Conservation (phyloP, 176 grass and related monocot species). For the Themeda triandra region DNA sequence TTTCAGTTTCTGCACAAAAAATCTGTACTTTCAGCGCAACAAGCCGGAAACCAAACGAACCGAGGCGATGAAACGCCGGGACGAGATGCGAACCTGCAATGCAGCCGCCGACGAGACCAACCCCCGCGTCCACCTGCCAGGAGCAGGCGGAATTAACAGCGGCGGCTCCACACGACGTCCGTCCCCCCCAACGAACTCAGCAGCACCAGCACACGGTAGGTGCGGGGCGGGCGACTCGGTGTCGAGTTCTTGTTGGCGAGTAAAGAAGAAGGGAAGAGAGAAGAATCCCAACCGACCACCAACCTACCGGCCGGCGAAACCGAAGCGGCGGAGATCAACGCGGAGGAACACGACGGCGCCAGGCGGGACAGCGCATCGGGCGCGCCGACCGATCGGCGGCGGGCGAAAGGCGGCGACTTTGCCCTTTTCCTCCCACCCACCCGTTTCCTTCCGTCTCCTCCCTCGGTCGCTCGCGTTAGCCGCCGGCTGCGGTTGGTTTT, state of each 20-base stretch:
- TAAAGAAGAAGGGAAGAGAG: background rate
- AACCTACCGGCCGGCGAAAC: slow-evolving; percentile 21
- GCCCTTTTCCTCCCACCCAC: background rate
- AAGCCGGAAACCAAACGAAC: background rate
- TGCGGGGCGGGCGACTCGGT: background rate
- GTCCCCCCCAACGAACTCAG: background rate
- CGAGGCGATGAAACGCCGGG: background rate
- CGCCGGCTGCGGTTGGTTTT: background rate
- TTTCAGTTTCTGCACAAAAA: slow-evolving; percentile 5
- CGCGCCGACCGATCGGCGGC: slow-evolving; percentile 1
- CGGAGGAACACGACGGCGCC: background rate
- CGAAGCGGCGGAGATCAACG: background rate
- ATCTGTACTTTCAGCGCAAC: background rate
- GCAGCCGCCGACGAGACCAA: background rate
- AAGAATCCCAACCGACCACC: background rate
- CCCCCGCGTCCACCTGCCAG: slow-evolving; percentile 11
- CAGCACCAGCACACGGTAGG: slow-evolving; percentile 14
- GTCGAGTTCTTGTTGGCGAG: background rate
- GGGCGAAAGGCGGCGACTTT: background rate
- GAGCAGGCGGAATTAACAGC: slow-evolving; percentile 7
- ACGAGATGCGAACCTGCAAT: slow-evolving; percentile 28
- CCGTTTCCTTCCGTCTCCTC: background rate
- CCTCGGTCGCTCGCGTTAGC: slow-evolving; percentile 7
- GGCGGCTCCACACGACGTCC: background rate
- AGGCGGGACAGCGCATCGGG: slow-evolving; percentile 15